Base-by-base conservation (phyloP, 2,329 filamentous ascomycete genomes). In the Fusarium brachygibbosum region DNA sequence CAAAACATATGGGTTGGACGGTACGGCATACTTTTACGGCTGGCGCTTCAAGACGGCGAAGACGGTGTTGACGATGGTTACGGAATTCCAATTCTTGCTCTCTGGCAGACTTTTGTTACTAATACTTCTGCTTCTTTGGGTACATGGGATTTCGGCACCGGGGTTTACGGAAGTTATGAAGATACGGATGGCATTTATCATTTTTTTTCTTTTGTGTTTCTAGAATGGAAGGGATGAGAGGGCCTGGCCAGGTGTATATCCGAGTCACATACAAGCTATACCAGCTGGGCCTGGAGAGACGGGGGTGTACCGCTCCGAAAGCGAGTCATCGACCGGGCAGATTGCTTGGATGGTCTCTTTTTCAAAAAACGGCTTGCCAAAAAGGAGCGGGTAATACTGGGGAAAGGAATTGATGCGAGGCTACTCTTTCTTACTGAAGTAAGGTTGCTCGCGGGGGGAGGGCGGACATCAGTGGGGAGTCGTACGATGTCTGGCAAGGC, bases 41-140 rank as follows among this genome's bases (percentile, higher is more conserved):
- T 75, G 76, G 75, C 69, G 75, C 72, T 71, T 66, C 49, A 58
- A 70, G 60, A 69, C 60, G 64, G 68, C 59, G 64, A 64, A 68
- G 69, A 60, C 35, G 71, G 74, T 76, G 74, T 77, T 77, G 66
- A 74, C 71, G 70, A 75, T 71, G 66, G 71, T 73, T 75, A 75
- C 66, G 73, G 74, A 69, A 73, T 72, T 66, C 68, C 57, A 67
- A 71, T 65, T 69, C 68, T 71, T 59, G 69, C 55, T 69, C 66
- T 67, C 63, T 69, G 63, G 68, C 61, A 74, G 70, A 71, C 63
- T 55, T 38, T 66, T 52, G 60, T 66, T 73, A 62, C 56, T 73
- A 67, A 68, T 70, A 58, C 55, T 59, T 63, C 68, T 75, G 55
- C 60, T 72, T 71, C 53, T 69, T 72, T 73, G 64, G 72, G 63